Evolutionary conservation across 129 eudicot genomes (phyloP).

Genomic region (Tagetes erecta): DNA sequence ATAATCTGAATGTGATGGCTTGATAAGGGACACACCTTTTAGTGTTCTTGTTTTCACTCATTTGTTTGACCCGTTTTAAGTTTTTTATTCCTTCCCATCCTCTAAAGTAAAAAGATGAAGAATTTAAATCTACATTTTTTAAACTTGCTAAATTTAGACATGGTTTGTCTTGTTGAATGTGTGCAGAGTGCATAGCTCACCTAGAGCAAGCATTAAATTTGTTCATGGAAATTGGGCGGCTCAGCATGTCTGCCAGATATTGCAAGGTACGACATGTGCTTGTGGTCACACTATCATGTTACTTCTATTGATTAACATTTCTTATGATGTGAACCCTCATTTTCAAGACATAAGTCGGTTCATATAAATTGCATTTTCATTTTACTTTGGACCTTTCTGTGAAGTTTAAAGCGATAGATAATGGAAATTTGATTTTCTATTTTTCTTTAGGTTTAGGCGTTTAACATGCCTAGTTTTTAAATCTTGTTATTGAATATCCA

Average conservation of each 20-base stretch:
- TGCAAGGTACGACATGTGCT: conserved; percentile 53
- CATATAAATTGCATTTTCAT: conserved; percentile 1
- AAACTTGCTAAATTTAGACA: neutral
- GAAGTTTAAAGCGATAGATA: conserved; percentile 2
- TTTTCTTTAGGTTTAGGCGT: conserved; percentile 1
- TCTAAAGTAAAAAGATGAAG: neutral
- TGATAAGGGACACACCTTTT: neutral
- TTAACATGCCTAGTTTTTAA: conserved; percentile 12
- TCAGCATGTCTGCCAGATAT: conserved; percentile 73
- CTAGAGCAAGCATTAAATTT: conserved; percentile 66
- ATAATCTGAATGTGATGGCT: neutral
- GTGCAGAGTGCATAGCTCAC: conserved; percentile 66
- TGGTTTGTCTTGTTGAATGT: conserved; percentile 6
- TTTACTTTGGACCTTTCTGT: neutral
- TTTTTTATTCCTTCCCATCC: neutral
- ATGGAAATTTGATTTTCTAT: neutral
- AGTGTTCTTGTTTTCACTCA: neutral
- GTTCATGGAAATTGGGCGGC: conserved; percentile 81
- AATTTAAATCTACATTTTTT: neutral
- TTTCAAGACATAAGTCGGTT: neutral
- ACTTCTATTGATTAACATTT: neutral
- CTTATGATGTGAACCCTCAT: neutral
- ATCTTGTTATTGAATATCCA: neutral
- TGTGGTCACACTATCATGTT: neutral
- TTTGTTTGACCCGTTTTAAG: neutral